Evolutionary conservation across 106 monocot species (phyloP), one percentile per base, ranked within the genome.

Genomic region (Amphibolis antarctica): DNA sequence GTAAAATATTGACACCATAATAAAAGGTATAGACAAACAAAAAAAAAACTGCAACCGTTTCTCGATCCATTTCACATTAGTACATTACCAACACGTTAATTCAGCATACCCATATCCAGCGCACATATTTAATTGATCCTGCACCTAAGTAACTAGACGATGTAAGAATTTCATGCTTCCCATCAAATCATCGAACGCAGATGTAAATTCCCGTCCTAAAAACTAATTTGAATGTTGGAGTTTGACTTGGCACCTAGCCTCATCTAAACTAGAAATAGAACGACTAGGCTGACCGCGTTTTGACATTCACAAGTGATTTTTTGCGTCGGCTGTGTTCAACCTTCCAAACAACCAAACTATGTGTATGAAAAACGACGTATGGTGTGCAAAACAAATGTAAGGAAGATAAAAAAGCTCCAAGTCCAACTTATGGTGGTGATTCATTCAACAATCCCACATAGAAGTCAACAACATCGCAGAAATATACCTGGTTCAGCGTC

Each of bases 401-500:
- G 3, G 17, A 14, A 14, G 3, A 49, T 19, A 49, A 49, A 49
- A 49, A 14, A 7, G 36, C 36, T 19, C 49, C 13, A 49, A 49
- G 3, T 19, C 3, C n/a, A n/a, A n/a, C n/a, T n/a, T n/a, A n/a
- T n/a, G n/a, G n/a, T 0, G 18, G 3, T 19, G n/a, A 49, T 17
- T 19, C 49, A 49, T 14, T 49, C 12, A 49, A 10, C 19, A 55
- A 55, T 0, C 23, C 54, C 21, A 42, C 20, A 1, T 26, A 61
- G 21, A 19, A 7, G 17, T 28, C 27, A 58, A 60, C 27, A 60
- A 42, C 24, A 9, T 5, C 24, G 10, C 19, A 21, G 6, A 24
- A 55, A 24, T 12, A 70, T 42, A 86, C 83, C 83, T 44, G 77
- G 76, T 48, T 83, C 77, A n/a, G 50, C 50, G 44, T 81, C 86